These are phyloP conservation scores for Hydrangea macrophylla DNA, from an alignment of 148 eudicot species.

Conservation along the genomic window DNA sequence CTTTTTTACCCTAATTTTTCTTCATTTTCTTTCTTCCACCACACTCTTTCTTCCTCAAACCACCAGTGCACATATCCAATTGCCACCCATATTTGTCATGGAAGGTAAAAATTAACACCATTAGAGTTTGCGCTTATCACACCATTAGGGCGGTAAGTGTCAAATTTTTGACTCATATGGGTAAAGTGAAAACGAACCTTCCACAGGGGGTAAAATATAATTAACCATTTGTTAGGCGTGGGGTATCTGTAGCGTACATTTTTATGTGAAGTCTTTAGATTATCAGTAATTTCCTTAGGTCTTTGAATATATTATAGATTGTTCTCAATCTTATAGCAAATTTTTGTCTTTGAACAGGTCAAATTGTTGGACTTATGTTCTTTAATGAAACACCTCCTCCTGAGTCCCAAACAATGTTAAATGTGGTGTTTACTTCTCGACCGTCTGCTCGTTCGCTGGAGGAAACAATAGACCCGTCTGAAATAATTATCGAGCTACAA, in stretches of 20 bases:
- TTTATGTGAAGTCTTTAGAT: not conserved
- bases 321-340: not conserved
- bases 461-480: constrained; percentile 41
- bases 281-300: not conserved
- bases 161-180: too few relatives aligned
- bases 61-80: too few relatives aligned
- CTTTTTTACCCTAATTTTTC: too few relatives aligned
- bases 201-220: too few relatives aligned
- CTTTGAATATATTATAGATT: not conserved
- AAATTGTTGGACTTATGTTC: constrained; percentile 72
- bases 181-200: too few relatives aligned
- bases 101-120: too few relatives aligned
- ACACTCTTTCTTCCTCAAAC: too few relatives aligned
- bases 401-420: constrained; percentile 39
- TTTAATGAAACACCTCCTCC: constrained; percentile 33
- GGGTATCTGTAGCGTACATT: not conserved
- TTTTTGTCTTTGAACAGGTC: constrained; percentile 40
- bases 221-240: too few relatives aligned
- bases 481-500: constrained; percentile 30
- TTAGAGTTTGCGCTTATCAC: too few relatives aligned
- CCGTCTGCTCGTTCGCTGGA: constrained; percentile 62
- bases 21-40: too few relatives aligned
- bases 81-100: too few relatives aligned
- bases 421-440: constrained; percentile 39
- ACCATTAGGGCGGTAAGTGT: too few relatives aligned